Evolutionary conservation across 768 basidiomycete species (phyloP).

Genomic region (Naematelia encephala): DNA sequence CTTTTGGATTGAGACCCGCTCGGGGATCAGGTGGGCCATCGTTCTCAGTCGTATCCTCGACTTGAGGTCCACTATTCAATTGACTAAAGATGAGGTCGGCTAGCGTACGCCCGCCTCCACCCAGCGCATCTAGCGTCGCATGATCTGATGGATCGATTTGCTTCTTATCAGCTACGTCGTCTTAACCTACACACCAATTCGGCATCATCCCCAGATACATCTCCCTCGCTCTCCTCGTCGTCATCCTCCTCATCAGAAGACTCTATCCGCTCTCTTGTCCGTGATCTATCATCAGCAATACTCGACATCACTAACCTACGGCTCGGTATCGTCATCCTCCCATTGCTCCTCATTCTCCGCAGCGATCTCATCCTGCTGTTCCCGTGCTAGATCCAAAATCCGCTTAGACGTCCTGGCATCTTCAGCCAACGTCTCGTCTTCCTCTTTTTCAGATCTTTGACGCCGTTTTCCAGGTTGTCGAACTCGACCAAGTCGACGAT

Average conservation of each 20-base stretch:
- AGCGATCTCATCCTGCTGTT: conserved; percentile 86
- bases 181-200: conserved; percentile 51
- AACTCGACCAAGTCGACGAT: conserved; percentile 73
- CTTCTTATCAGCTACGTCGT: conserved; percentile 27
- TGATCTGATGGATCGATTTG: conserved; percentile 88
- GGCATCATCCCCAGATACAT: conserved; percentile 48
- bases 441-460: conserved; percentile 58
- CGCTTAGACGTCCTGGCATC: conserved; percentile 63
- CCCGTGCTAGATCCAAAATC: conserved; percentile 86
- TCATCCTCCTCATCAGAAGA: conserved; percentile 35
- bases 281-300: conserved; percentile 26
- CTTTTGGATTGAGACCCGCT: conserved; percentile 81
- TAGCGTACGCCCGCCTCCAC: conserved; percentile 57
- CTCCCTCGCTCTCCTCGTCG: conserved; percentile 39
- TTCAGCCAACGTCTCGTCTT: conserved; percentile 53
- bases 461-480: conserved; percentile 59
- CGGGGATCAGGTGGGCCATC: conserved; percentile 66
- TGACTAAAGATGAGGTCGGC: conserved; percentile 98
- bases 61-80: conserved; percentile 63
- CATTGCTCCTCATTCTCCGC: conserved; percentile 37
- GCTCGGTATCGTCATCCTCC: conserved; percentile 42
- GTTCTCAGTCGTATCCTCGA: conserved; percentile 28
- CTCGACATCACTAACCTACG: conserved; percentile 1
- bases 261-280: conserved; percentile 17
- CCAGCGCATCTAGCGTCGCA: conserved; percentile 66